Evolutionary conservation across 495 filamentous ascomycete species (phyloP).

Genomic region (Barbatosphaeria neglecta): DNA sequence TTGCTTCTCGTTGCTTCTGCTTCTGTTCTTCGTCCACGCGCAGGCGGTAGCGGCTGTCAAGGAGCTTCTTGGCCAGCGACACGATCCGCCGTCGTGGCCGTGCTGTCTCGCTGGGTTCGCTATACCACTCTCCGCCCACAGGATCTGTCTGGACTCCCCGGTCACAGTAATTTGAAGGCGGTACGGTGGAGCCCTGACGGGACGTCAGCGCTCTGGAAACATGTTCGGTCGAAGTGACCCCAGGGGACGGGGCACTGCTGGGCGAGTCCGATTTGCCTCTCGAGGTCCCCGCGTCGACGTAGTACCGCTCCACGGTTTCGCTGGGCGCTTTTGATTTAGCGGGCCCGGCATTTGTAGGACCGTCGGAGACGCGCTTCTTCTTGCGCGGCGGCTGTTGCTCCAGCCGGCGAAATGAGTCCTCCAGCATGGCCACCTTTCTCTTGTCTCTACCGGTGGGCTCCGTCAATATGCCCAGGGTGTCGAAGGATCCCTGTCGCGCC

Average conservation of each 20-base stretch:
- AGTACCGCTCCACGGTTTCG: conserved; percentile 27
- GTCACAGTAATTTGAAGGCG: conserved; percentile 29
- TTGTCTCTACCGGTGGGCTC: conserved; percentile 79
- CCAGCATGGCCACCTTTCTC: conserved; percentile 73
- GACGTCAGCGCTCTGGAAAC: conserved; percentile 11
- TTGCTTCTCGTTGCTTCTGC: conserved; percentile 6
- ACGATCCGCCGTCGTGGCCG: conserved; percentile 29
- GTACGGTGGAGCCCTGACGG: conserved; percentile 17
- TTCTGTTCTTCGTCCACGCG: conserved; percentile 23
- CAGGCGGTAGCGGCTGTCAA: conserved; percentile 32
- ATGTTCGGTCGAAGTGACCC: conserved; percentile 10
- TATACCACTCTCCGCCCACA: conserved; percentile 32
- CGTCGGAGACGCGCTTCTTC: conserved; percentile 51
- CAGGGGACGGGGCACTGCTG: conserved; percentile 20
- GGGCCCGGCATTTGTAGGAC: conserved; percentile 18
- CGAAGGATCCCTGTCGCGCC: conserved; percentile 39
- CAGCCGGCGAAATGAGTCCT: conserved; percentile 60
- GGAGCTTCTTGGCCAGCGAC: conserved; percentile 33
- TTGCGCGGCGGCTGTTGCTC: conserved; percentile 50
- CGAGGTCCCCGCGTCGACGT: conserved; percentile 37
- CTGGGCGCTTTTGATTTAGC: conserved; percentile 22
- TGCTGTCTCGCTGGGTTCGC: conserved; percentile 8
- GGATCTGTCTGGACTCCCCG: conserved; percentile 39
- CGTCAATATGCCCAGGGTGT: conserved; percentile 35
- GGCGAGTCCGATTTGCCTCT: conserved; percentile 38